Percentiles rank a stretch among this genome's conserved stretches.
Evolutionary conservation across 495 filamentous ascomycete species (phyloP).

Genomic region (Trypethelium eluteriae): DNA sequence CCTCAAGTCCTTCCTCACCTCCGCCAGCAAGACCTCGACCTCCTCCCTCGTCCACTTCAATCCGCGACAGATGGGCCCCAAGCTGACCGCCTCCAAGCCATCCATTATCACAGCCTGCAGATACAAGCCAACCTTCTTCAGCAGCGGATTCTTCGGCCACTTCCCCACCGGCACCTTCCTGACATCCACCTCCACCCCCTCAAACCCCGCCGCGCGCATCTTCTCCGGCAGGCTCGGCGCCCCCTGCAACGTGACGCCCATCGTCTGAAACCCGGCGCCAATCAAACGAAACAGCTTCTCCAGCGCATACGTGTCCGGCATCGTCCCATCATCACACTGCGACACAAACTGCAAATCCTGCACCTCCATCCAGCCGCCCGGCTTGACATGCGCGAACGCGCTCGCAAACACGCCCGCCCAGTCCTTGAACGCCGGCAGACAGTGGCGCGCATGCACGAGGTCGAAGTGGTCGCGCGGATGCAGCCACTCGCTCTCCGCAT

Average conservation of each 20-base stretch:
- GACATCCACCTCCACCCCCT: constrained; percentile 22
- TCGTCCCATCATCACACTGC: constrained; percentile 26
- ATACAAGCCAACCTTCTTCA: constrained; percentile 27
- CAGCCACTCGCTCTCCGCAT: constrained; percentile 28
- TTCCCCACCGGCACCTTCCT: constrained; percentile 28
- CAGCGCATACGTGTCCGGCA: constrained; percentile 12
- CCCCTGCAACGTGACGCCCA: constrained; percentile 20
- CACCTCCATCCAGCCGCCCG: constrained; percentile 31
- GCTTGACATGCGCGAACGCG: constrained; percentile 19
- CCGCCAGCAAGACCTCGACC: constrained; percentile 20
- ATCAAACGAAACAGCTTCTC: constrained; percentile 18
- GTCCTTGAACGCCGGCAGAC: constrained; percentile 21
- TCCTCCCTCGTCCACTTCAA: constrained; percentile 19
- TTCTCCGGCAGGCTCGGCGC: constrained; percentile 17
- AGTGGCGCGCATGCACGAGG: constrained; percentile 28
- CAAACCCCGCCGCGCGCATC: constrained; percentile 27
- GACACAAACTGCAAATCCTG: constrained; percentile 26
- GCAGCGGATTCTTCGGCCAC: constrained; percentile 28
- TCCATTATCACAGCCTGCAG: constrained; percentile 19
- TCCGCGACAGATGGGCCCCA: constrained; percentile 19
- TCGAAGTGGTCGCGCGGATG: constrained; percentile 28
- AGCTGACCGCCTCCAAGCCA: constrained; percentile 19
- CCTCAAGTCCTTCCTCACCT: constrained; percentile 15
- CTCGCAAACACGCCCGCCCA: constrained; percentile 25
- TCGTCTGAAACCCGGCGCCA: constrained; percentile 12